Evolutionary conservation across 306 rosid genomes (phyloP), one percentile per base, ranked within the genome.

Genomic region (Vigna trinervia): DNA sequence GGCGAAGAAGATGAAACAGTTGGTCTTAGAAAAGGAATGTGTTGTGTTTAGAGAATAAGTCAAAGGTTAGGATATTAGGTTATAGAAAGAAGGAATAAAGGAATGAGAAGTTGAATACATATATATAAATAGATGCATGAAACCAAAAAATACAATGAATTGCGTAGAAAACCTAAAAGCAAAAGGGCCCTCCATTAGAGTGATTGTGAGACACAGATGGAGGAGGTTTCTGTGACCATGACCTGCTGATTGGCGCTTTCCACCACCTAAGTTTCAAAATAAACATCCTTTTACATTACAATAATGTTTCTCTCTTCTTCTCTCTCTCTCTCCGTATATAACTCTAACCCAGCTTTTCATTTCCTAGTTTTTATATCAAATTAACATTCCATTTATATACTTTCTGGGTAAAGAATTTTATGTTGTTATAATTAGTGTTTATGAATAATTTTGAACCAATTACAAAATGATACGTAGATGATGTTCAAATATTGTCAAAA

Each of bases 61-160:
- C 84, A 81, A 81, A 81, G 48, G 8, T 23, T 59, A 58, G 51
- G 75, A 74, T 57, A 74, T 57, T 74, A 53, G 36, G 26, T 57
- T 54, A 66, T 54, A 0, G 67, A 71, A 80, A 54, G 46, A 57
- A 74, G 38, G 74, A 73, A 64, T 63, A 38, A 17, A 61, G 46
- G 39, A 73, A 26, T 5, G 69, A 73, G 50, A 57, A 32, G 48
- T 2, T 26, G 28, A 26, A 26, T 26, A 26, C 3, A 26, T 26
- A 2, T 2, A 26, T 26, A 22, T 22, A 22, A 1, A 22, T 22
- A 26, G 28, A 23, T 23, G 28, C 28, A 23, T 68, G 57, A 78
- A 77, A 76, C 15, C 28, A 45, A 30, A 78, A 78, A 78, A 78
- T 68, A 58, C 81, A 78, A 68, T 69, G 76, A 57, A 78, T 57